Evolutionary conservation across 306 rosid genomes (phyloP), one percentile per base, ranked within the genome.

Genomic region (Neltuma alba): DNA sequence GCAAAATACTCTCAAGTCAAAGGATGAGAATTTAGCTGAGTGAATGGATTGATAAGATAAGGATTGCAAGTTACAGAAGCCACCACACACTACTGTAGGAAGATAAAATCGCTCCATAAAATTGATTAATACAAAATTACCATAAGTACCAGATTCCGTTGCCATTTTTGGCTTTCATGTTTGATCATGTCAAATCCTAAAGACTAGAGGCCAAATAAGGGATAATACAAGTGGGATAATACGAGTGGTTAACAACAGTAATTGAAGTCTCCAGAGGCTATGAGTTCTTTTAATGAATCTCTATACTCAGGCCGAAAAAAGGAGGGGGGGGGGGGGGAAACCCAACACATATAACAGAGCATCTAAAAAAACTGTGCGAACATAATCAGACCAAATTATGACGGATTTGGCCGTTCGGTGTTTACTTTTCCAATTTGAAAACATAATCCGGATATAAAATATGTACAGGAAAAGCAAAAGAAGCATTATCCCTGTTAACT

Each of bases 1-100:
- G 82, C 79, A 57, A 80, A 87, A 60, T 38, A 75, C 33, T 66
- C 41, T 31, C 76, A 83, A 48, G 70, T 34, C 57, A 27, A 66
- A 81, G 40, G 58, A 76, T 63, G 27, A 70, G 27, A 54, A 55
- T 64, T 66, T 67, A 66, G 33, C 61, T 67, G 27, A 62, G 34
- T 7, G 6, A 72, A 41, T 72, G 8, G 36, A 55, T 73, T 54
- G 21, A 9, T 34, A 40, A 38, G 44, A 38, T 38, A 66, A 40
- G 18, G 5, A n/a, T 27, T 72, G 37, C 52, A 48, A 21, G 50
- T 52, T 25, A 38, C 47, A 57, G 66, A 81, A 69, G 63, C 16
- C 25, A 66, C 57, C 27, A 42, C 20, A 38, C 38, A 50, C 48
- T n/a, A 54, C 14, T 2, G 27, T 9, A 54, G 11, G 61, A 54